A percentile compares a stretch with the other conserved stretches of the same genome.
Evolutionary conservation across 192 early-diverging fungal species (phyloP).

Genomic region (Backusella australiensis): DNA sequence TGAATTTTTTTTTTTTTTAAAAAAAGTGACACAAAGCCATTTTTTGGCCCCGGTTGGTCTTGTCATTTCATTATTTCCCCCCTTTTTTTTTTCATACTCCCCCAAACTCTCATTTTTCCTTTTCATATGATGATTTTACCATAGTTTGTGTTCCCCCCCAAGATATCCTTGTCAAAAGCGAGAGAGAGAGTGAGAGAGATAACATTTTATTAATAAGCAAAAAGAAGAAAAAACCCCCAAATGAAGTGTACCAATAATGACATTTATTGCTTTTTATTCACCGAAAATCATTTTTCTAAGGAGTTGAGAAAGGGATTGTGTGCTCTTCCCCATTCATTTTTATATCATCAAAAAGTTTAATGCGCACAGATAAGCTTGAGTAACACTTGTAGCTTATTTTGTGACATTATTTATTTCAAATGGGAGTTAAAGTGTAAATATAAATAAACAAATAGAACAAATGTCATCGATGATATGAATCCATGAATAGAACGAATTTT

Average conservation of each 20-base stretch:
- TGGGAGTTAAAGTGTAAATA: neutral
- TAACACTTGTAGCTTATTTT: neutral
- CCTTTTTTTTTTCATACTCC: slow-evolving; percentile 2
- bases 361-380: slow-evolving; percentile 9
- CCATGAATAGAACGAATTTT: too few relatives aligned
- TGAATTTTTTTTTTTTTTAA: neutral
- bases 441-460: neutral
- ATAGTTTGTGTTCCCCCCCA: neutral
- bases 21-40: neutral
- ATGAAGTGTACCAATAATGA: neutral
- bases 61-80: neutral
- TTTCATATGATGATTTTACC: neutral
- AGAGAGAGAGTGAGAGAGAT: too few relatives aligned
- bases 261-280: neutral
- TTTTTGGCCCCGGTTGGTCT: neutral
- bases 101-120: neutral
- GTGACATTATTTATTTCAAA: neutral
- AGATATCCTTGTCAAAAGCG: neutral
- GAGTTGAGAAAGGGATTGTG: neutral
- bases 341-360: neutral
- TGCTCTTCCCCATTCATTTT: neutral
- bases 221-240: neutral
- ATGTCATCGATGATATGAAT: neutral
- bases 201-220: neutral
- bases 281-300: neutral